A percentile compares a stretch with the other conserved stretches of the same genome.
Evolutionary conservation across 1,284 basidiomycete species (phyloP).

Genomic region (Trichosporon faecale): DNA sequence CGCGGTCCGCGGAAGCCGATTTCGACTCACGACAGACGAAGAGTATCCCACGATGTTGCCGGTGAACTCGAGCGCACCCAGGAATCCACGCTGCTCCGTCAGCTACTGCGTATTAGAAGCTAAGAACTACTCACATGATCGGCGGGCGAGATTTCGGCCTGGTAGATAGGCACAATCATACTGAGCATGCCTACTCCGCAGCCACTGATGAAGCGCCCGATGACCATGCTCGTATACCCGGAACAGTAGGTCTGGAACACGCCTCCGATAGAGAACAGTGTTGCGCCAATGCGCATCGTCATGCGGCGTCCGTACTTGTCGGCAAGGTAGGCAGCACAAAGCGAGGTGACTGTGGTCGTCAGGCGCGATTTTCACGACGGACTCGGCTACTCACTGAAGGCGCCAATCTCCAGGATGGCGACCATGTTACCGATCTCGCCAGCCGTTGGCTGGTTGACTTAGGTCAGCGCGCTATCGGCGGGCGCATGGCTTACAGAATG

Average conservation of each 20-base stretch:
- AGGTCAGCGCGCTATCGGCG: constrained; percentile 16
- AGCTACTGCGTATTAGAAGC: constrained; percentile 15
- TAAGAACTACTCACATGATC: constrained; percentile 65
- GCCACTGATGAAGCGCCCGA: constrained; percentile 82
- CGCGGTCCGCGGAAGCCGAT: constrained; percentile 1
- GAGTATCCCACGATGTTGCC: constrained; percentile 91
- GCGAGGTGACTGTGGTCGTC: constrained; percentile 67
- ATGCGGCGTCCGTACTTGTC: constrained; percentile 83
- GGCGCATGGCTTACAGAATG: constrained; percentile 29
- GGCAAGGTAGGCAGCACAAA: constrained; percentile 82
- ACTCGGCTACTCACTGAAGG: constrained; percentile 63
- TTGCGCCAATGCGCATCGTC: constrained; percentile 80
- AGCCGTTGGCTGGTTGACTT: constrained; percentile 66
- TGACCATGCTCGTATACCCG: constrained; percentile 80
- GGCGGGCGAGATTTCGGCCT: constrained; percentile 69
- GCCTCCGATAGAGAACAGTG: constrained; percentile 84
- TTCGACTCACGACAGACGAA: constrained; percentile 76
- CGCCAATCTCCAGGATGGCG: constrained; percentile 85
- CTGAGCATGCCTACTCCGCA: constrained; percentile 92
- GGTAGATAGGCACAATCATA: constrained; percentile 96
- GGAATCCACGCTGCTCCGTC: constrained; percentile 62
- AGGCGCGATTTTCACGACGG: not conserved
- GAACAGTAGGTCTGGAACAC: constrained; percentile 81
- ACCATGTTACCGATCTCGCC: constrained; percentile 68
- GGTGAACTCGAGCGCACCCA: constrained; percentile 97